These are phyloP conservation scores for Mucor lusitanicus DNA, from an alignment of 371 early-diverging fungal genomes.

Conservation along the genomic window DNA sequence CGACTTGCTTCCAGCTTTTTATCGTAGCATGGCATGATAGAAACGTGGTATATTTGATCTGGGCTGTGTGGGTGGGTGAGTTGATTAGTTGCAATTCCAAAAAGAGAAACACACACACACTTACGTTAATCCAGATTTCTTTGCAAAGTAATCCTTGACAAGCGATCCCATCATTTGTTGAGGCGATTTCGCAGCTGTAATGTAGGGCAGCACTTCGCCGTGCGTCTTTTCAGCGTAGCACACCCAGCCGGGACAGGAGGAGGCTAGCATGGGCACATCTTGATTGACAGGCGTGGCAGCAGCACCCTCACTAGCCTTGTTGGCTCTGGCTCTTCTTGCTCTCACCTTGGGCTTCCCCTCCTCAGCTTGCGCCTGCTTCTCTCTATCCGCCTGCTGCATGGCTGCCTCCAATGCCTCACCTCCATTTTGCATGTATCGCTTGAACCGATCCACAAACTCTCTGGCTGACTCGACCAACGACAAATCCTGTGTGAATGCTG, in stretches of 20 bases:
- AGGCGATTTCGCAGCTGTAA: constrained; percentile 88
- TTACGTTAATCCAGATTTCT: constrained; percentile 57
- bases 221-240: constrained; percentile 99
- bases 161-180: constrained; percentile 95
- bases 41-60: constrained; percentile 84
- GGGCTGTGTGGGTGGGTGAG: constrained; percentile 39
- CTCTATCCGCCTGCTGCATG: constrained; percentile 32
- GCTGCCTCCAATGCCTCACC: constrained; percentile 41
- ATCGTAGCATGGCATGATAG: constrained; percentile 98
- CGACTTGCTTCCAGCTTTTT: constrained; percentile 97
- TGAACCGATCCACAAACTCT: constrained; percentile 85
- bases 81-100: too few relatives aligned
- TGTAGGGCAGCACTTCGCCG: constrained; percentile 78
- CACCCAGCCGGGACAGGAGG: constrained; percentile 94
- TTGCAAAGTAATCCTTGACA: constrained; percentile 81
- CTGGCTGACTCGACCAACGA: constrained; percentile 81
- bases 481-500: constrained; percentile 85
- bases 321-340: constrained; percentile 17
- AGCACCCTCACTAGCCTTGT: constrained; percentile 16
- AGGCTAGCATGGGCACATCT: constrained; percentile 75
- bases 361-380: constrained; percentile 21
- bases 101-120: not conserved
- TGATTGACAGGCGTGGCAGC: constrained; percentile 5
- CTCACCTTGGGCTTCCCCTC: constrained; percentile 24
- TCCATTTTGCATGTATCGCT: constrained; percentile 44